These are phyloP conservation scores for Calophaca sinica DNA, from an alignment of 306 rosid species.

Conservation along the genomic window DNA sequence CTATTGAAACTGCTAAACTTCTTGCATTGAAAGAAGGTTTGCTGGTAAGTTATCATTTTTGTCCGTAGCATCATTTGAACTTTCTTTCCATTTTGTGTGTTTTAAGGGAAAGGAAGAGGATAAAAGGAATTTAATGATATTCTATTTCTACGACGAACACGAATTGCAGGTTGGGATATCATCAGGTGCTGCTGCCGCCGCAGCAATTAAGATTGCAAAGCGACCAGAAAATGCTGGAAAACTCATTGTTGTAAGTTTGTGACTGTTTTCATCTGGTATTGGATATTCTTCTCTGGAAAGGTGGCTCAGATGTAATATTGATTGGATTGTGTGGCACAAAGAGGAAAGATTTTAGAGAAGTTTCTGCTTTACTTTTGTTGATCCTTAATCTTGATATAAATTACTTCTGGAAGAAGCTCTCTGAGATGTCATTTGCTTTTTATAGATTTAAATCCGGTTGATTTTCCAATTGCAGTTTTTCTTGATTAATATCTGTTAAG, in stretches of 20 bases:
- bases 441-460: no score
- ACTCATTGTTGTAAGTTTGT: conserved; percentile 86
- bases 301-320: conserved; percentile 15
- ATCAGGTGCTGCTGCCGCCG: conserved; percentile 95
- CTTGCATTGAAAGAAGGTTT: conserved; percentile 95
- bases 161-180: conserved; percentile 87
- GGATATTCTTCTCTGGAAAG: conserved; percentile 2
- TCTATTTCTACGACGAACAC: conserved; percentile 35
- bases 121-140: neutral
- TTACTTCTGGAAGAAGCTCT: neutral
- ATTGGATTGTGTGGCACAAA: neutral
- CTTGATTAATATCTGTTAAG: neutral
- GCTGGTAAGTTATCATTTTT: conserved; percentile 57
- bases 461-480: neutral
- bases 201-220: conserved; percentile 81
- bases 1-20: conserved; percentile 82
- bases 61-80: conserved; percentile 5
- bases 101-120: neutral
- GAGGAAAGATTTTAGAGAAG: neutral
- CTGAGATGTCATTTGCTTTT: no score
- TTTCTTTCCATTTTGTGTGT: neutral
- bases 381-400: neutral
- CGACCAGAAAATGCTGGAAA: conserved; percentile 92
- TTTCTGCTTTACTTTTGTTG: conserved; percentile 1
- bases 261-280: conserved; percentile 1